phyloP scores from a whole-genome alignment of 2,329 filamentous ascomycete genomes.

The Aspergillus sp. region DNA sequence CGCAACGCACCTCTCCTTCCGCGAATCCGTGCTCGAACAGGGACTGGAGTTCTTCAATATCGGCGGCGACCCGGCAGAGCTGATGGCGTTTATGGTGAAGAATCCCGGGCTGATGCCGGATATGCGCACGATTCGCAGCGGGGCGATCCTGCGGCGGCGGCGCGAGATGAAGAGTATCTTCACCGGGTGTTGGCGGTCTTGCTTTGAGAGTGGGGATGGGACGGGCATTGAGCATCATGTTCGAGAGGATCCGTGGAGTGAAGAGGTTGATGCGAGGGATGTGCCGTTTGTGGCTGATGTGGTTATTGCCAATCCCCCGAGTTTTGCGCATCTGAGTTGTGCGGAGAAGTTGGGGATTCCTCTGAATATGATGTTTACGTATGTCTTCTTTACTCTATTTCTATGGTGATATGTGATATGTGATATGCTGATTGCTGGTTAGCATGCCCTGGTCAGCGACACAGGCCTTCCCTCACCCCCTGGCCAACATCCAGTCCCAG shows the following conservation, averaged over 20 bases:
- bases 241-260: conserved; percentile 47
- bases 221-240: conserved; percentile 48
- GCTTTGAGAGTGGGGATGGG: conserved; percentile 75
- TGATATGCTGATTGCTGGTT: not conserved
- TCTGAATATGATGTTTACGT: conserved; percentile 86
- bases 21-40: conserved; percentile 66
- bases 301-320: conserved; percentile 83
- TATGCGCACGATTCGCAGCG: conserved; percentile 71
- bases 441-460: conserved; percentile 90
- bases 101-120: conserved; percentile 83
- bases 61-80: conserved; percentile 71
- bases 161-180: conserved; percentile 76
- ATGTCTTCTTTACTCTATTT: conserved; percentile 16
- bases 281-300: conserved; percentile 78
- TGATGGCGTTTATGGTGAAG: conserved; percentile 92
- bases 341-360: conserved; percentile 77
- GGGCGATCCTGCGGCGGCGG: conserved; percentile 73
- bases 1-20: conserved; percentile 70
- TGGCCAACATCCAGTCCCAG: conserved; percentile 76
- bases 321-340: conserved; percentile 75
- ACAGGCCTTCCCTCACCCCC: conserved; percentile 78
- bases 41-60: conserved; percentile 75
- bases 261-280: conserved; percentile 43
- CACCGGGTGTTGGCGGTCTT: conserved; percentile 83
- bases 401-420: no score